phyloP scores from a whole-genome alignment of 2,329 filamentous ascomycete species.

The Aspergillus sp. region DNA sequence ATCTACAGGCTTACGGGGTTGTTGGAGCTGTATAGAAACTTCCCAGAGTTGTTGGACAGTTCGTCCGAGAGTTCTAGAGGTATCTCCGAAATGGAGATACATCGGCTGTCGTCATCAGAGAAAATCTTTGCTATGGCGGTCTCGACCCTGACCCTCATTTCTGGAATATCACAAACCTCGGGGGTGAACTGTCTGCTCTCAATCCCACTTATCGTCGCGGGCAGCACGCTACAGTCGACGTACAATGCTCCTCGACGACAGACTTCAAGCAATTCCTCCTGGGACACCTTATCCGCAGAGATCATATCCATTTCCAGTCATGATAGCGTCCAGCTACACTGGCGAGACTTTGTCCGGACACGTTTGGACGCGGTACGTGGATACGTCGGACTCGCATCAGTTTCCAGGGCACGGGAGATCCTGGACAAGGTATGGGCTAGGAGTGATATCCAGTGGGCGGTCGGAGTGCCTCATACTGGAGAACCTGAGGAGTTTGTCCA shows the following conservation, averaged over 20 bases:
- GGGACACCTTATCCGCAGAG: not conserved
- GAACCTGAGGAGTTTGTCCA: not conserved
- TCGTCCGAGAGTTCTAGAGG: too few relatives aligned
- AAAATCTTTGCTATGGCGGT: not conserved
- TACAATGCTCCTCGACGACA: too few relatives aligned
- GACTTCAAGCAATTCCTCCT: not conserved
- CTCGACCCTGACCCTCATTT: conserved; percentile 1
- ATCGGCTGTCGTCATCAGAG: too few relatives aligned
- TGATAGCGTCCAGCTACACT: not conserved
- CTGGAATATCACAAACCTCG: not conserved
- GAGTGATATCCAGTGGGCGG: not conserved
- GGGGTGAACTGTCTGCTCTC: conserved; percentile 5
- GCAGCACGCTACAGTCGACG: not conserved
- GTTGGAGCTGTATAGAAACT: conserved; percentile 2
- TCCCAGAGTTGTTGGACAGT: not conserved
- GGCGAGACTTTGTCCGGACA: not conserved
- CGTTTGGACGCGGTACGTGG: not conserved
- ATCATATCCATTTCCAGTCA: not conserved
- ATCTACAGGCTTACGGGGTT: not conserved
- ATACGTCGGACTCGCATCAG: not conserved
- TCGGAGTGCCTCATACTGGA: not conserved
- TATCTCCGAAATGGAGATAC: too few relatives aligned
- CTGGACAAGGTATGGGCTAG: conserved; percentile 8
- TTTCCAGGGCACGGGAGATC: conserved; percentile 3
- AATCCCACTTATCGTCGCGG: conserved; percentile 5